Conservation (phyloP, 176 grass and related monocot species). For the Oryza officinalis region DNA sequence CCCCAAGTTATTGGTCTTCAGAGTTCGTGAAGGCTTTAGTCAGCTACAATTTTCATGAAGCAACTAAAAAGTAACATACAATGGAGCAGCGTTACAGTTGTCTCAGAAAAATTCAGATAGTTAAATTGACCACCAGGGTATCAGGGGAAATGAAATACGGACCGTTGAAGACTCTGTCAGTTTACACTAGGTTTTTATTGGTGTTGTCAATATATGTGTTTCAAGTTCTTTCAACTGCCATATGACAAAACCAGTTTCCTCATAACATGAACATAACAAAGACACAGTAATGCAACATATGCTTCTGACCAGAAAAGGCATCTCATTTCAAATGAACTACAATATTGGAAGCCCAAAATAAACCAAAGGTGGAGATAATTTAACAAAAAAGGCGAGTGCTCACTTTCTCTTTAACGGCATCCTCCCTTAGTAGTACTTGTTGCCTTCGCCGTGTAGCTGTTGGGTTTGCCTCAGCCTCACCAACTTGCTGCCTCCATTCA, state of each 20-base stretch:
- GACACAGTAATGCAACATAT: background rate
- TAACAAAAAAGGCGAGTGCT: background rate
- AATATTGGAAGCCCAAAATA: background rate
- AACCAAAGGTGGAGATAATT: conserved; percentile 2
- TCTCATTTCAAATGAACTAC: background rate
- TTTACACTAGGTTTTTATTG: background rate
- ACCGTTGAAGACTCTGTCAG: background rate
- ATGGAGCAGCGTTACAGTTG: background rate
- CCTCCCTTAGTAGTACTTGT: conserved; percentile 50
- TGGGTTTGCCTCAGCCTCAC: conserved; percentile 57
- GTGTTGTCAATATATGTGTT: background rate
- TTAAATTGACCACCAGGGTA: background rate
- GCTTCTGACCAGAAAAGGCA: background rate
- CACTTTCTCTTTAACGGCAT: conserved; percentile 78
- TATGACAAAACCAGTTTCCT: background rate
- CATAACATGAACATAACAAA: background rate
- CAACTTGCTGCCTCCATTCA: conserved; percentile 83
- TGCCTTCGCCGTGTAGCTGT: conserved; percentile 44
- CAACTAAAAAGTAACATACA: background rate
- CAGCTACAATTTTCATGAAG: background rate
- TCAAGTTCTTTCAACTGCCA: background rate
- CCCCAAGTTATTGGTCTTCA: background rate
- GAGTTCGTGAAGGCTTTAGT: background rate
- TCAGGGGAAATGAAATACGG: background rate
- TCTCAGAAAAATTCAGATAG: background rate